Evolutionary conservation across 148 eudicot species (phyloP).

Genomic region (Cornus suecica): DNA sequence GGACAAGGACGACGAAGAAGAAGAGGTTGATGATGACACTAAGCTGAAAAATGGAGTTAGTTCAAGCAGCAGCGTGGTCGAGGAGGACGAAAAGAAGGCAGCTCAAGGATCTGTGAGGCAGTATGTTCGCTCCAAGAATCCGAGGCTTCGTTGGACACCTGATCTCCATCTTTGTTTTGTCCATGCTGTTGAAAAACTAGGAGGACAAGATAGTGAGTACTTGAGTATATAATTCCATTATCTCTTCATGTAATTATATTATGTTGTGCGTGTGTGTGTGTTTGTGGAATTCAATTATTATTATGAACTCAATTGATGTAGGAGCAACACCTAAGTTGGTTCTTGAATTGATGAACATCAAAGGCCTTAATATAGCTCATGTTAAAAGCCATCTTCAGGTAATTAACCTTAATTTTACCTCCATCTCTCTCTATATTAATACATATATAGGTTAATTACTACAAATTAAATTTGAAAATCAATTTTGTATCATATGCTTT

Average conservation of each 20-base stretch:
- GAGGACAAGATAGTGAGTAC: constrained; percentile 84
- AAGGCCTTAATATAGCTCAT: constrained; percentile 94
- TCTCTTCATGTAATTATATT: too few relatives aligned
- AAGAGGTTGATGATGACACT: constrained; percentile 17
- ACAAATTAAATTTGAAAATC: too few relatives aligned
- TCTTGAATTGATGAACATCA: constrained; percentile 87
- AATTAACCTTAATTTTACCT: not conserved
- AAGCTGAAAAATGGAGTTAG: constrained; percentile 45
- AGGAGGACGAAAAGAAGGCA: constrained; percentile 56
- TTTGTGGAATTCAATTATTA: not conserved
- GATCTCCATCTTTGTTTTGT: constrained; percentile 86
- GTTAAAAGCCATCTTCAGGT: constrained; percentile 98
- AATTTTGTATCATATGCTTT: too few relatives aligned
- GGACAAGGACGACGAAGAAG: constrained; percentile 17
- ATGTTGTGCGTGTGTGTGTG: not conserved
- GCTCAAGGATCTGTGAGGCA: constrained; percentile 67
- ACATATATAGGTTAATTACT: too few relatives aligned
- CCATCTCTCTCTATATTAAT: too few relatives aligned
- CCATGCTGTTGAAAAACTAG: constrained; percentile 83
- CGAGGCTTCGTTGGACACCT: constrained; percentile 89
- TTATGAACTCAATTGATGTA: constrained; percentile 20
- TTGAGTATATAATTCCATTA: too few relatives aligned
- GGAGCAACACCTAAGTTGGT: constrained; percentile 95
- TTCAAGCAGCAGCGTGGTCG: constrained; percentile 75
- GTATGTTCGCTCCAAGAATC: constrained; percentile 79